These are phyloP conservation scores for Colletotrichum eleusines DNA, from an alignment of 2,329 filamentous ascomycete species.

Conservation along the genomic window DNA sequence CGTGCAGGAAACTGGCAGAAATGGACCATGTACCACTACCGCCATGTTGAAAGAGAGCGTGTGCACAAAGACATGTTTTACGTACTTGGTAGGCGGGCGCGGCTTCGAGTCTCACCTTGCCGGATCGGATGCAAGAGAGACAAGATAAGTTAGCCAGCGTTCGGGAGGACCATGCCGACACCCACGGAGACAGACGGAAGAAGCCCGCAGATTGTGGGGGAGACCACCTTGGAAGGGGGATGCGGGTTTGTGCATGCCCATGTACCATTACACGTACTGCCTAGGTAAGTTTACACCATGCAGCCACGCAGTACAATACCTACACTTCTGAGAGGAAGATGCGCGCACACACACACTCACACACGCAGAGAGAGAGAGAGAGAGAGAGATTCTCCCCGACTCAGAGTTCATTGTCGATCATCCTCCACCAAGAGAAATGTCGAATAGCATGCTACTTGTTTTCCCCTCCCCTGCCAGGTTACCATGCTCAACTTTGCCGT, in stretches of 20 bases:
- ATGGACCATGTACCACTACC: neutral
- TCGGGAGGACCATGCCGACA: conserved; percentile 36
- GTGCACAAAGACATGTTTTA: neutral
- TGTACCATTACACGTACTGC: no score
- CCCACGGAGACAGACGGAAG: conserved; percentile 36
- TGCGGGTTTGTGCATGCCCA: neutral
- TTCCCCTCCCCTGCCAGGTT: neutral
- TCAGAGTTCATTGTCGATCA: neutral
- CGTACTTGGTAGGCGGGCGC: conserved; percentile 3
- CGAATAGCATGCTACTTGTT: neutral
- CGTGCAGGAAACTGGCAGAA: neutral
- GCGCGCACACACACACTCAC: no score
- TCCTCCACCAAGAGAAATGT: neutral
- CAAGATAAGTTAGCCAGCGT: conserved; percentile 33
- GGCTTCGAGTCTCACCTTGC: neutral
- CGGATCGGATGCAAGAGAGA: conserved; percentile 1
- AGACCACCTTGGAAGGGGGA: neutral
- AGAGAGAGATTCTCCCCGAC: neutral
- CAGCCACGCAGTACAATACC: no score
- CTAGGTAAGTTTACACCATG: no score
- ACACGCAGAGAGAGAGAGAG: neutral
- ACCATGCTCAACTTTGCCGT: conserved; percentile 1
- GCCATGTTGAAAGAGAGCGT: neutral
- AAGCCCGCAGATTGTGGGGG: conserved; percentile 33
- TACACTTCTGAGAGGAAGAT: no score